phyloP scores from a whole-genome alignment of 495 filamentous ascomycete genomes.

The Penicillium pulvis region DNA sequence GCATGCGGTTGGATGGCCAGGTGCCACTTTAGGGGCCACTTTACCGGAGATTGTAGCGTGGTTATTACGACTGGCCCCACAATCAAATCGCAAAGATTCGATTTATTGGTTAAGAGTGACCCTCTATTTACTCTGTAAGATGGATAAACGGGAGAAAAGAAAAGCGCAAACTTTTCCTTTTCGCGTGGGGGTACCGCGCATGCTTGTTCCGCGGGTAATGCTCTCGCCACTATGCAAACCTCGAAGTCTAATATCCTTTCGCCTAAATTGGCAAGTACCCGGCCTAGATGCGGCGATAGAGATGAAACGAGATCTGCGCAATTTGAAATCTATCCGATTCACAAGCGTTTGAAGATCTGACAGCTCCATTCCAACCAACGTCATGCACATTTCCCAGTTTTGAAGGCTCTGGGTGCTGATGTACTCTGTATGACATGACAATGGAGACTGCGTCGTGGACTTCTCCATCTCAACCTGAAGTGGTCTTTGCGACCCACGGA shows the following conservation, averaged over 20 bases:
- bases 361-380: not conserved
- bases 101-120: not conserved
- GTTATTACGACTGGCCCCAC: not conserved
- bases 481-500: conserved; percentile 13
- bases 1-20: not conserved
- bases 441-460: not conserved
- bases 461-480: not conserved
- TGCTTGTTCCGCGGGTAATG: not conserved
- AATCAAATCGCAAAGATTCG: not conserved
- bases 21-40: not conserved
- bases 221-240: not conserved
- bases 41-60: not conserved
- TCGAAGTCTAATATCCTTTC: not conserved
- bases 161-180: not conserved
- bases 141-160: not conserved
- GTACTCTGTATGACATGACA: not conserved
- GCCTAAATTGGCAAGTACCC: not conserved
- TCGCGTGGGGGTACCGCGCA: not conserved
- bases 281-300: not conserved
- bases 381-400: not conserved
- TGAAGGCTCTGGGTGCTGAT: not conserved
- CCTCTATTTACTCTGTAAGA: not conserved
- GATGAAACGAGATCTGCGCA: conserved; percentile 4
- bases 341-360: not conserved
- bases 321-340: not conserved